Evolutionary conservation across 768 basidiomycete species (phyloP), one percentile per base, ranked within the genome.

Genomic region (Podaxis rugospora): DNA sequence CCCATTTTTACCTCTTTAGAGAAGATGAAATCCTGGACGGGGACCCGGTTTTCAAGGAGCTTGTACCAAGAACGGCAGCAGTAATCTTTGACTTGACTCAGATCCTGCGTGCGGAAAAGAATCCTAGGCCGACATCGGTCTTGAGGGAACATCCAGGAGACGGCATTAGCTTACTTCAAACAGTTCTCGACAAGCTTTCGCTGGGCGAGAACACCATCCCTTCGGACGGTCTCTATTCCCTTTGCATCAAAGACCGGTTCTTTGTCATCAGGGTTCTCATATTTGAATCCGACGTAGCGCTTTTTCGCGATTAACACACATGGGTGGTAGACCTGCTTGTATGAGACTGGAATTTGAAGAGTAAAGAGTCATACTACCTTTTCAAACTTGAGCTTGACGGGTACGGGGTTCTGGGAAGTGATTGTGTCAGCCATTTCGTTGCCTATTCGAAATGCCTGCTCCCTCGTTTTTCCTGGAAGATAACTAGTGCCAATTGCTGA

Each of bases 231-330:
- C 74, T 99, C 97, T 56, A 99, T 98, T 0, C 97, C 97, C 70
- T 99, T 98, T 5, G 95, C 97, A 66, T 99, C 96, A 66, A 98
- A 97, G 0, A 74, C 77, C 1, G 95, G 92, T 50, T 88, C 86
- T 0, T 61, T 71, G 11, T 97, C 92, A 64, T 94, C 90, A 0
- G 88, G 82, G 56, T 76, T 81, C 72, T 99, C 97, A 64, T 89
- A 98, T 70, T 95, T 96, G 78, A 92, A 97, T 0, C 97, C 97
- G 21, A 98, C 96, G 66, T 99, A 99, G 66, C 96, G 86, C 71
- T 99, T 99, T 80, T 99, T 99, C 1, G 96, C 93, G 82, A 97
- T 83, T n/a, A 99, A 81, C 0, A 98, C 86, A 66, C 92, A 95
- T 2, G 95, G 95, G 47, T 95, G 80, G 71, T 98, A 98, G 3